Percentiles rank a stretch among this genome's conserved stretches.
Conservation (phyloP, 2,329 filamentous ascomycete species). For the Botrytis sinoallii region DNA sequence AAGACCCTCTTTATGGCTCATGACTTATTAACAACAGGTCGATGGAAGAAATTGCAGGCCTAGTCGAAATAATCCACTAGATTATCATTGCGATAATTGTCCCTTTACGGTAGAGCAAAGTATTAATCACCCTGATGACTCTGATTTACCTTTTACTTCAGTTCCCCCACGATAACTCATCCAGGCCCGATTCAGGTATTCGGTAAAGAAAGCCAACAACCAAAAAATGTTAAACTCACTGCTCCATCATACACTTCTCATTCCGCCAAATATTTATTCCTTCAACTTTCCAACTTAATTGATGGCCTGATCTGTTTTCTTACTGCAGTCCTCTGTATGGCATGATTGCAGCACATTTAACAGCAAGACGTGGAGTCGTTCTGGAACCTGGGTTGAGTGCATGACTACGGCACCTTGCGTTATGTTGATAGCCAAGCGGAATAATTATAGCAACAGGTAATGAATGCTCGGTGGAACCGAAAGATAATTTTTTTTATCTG, state of each 20-base stretch:
- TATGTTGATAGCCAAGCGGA: constrained; percentile 48
- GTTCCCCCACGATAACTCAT: background rate
- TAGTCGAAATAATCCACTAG: background rate
- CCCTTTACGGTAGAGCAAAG: background rate
- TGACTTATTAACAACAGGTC: background rate
- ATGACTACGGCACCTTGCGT: constrained; percentile 38
- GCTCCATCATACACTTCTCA: background rate
- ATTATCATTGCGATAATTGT: background rate
- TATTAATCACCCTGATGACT: background rate
- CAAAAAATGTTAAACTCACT: background rate
- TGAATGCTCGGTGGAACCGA: constrained; percentile 51
- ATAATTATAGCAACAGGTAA: constrained; percentile 52
- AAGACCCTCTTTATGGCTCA: background rate
- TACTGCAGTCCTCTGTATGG: constrained; percentile 50
- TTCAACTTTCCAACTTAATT: constrained; percentile 50
- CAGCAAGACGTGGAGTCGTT: constrained; percentile 33
- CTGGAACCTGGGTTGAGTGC: constrained; percentile 39
- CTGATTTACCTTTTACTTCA: background rate
- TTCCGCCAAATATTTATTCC: background rate
- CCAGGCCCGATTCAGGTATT: background rate
- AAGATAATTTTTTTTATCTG: constrained; percentile 57
- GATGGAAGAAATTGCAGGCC: background rate
- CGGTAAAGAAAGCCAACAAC: background rate
- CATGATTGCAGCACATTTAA: constrained; percentile 32
- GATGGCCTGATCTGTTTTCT: constrained; percentile 44